phyloP scores from a whole-genome alignment of 1,139 yeast species.

The Pichia terricola region DNA sequence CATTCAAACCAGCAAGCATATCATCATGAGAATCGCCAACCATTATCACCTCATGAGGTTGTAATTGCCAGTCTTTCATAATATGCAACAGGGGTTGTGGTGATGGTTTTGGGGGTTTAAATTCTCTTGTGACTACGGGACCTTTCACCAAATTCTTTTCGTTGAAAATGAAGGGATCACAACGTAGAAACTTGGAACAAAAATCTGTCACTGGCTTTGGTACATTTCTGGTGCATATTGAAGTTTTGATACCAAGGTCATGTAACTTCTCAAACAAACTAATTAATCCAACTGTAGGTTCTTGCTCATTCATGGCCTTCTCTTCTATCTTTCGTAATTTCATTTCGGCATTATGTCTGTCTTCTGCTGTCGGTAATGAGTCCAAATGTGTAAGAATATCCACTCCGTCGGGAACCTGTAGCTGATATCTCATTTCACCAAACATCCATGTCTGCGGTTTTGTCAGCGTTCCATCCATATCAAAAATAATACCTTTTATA shows the following conservation, averaged over 20 bases:
- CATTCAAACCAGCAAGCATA: constrained; percentile 47
- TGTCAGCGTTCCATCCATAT: constrained; percentile 64
- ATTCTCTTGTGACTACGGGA: constrained; percentile 49
- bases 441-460: constrained; percentile 65
- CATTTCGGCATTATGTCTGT: constrained; percentile 29
- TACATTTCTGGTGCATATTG: constrained; percentile 54
- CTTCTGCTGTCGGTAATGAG: constrained; percentile 23
- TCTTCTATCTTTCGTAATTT: constrained; percentile 42
- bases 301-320: constrained; percentile 49
- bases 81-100: constrained; percentile 52
- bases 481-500: constrained; percentile 44
- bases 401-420: constrained; percentile 31
- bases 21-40: constrained; percentile 64
- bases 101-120: constrained; percentile 55
- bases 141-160: constrained; percentile 12
- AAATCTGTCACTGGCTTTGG: constrained; percentile 41
- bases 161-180: constrained; percentile 25
- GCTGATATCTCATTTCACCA: constrained; percentile 46
- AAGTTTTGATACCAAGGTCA: constrained; percentile 29
- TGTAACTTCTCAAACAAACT: constrained; percentile 26
- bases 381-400: constrained; percentile 46
- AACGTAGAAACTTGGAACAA: constrained; percentile 31
- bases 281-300: constrained; percentile 39
- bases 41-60: constrained; percentile 44
- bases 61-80: constrained; percentile 25